Evolutionary conservation across 768 basidiomycete species (phyloP), one percentile per base, ranked within the genome.

Genomic region (Polyporus arcularius): DNA sequence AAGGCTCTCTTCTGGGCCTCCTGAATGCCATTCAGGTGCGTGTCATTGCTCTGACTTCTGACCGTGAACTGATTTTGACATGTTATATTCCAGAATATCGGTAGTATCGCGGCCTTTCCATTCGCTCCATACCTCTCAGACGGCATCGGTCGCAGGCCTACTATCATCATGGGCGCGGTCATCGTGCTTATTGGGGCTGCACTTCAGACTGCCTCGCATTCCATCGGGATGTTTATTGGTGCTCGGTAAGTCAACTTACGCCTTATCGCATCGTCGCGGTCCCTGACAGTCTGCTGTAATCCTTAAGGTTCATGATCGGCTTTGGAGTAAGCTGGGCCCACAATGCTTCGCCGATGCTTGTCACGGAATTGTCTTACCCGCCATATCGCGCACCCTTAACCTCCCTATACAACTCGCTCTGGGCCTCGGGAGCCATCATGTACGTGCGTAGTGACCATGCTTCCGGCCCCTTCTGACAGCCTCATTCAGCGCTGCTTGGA

Each of bases 341-440:
- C 78, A 87, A 85, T 67, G 85, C 90, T 53, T 90, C 92, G 11
- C 92, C 93, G 10, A 82, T 94, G 79, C 75, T 94, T 75, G 85
- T 94, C 57, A 88, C 91, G 51, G 93, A 95, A 74, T 74, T 94
- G n/a, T 81, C 92, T 0, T 94, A 94, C 72, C 93, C 92, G 14
- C 77, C 82, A 10, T 88, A 95, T 73, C 91, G 93, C 65, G 88
- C 86, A 14, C 85, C 86, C 38, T 74, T 95, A 59, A 94, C 90
- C 14, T 86, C 89, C 2, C 74, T 85, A 52, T 92, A 90, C 78
- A 91, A 92, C 78, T 88, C 90, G 31, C 85, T 92, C 62, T 94
- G 92, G 91, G 91, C 91, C 71, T 86, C 88, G 14, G 92, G 92
- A 58, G 79, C 89, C 57, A 91, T 93, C 70, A 69, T 92, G 85